Conservation (phyloP, 495 filamentous ascomycete genomes). For the Lasiosphaeris hirsuta region DNA sequence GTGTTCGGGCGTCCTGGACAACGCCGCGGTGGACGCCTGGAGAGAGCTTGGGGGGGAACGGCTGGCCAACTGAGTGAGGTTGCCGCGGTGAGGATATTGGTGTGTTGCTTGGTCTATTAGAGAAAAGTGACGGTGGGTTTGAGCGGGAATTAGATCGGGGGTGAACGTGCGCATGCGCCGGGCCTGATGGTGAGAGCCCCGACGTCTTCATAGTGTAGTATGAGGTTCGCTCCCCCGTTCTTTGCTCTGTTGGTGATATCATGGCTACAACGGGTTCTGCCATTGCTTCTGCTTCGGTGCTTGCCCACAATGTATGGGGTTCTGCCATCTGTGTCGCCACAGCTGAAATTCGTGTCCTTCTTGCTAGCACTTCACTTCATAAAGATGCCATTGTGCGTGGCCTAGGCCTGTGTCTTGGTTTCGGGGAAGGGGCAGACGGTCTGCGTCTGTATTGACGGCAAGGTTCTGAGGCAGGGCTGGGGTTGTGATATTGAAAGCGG, state of each 20-base stretch:
- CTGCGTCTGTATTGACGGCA: background rate
- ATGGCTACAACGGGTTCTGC: background rate
- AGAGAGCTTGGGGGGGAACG: conserved; percentile 38
- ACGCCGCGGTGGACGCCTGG: conserved; percentile 28
- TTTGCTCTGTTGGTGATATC: conserved; percentile 23
- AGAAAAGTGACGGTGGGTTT: conserved; percentile 37
- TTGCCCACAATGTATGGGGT: no score
- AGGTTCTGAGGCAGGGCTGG: background rate
- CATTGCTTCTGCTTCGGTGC: background rate
- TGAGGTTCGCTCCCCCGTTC: conserved; percentile 32
- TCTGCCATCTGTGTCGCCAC: no score
- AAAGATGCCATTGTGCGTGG: no score
- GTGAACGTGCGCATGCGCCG: conserved; percentile 38
- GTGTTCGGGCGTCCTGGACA: conserved; percentile 37
- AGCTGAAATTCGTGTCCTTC: no score
- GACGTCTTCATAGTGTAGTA: conserved; percentile 50
- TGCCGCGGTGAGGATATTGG: conserved; percentile 41
- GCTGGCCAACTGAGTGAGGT: conserved; percentile 45
- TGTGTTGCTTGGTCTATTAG: conserved; percentile 35
- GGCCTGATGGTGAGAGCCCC: conserved; percentile 36
- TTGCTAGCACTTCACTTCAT: no score
- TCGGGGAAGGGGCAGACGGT: background rate
- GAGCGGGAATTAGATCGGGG: conserved; percentile 26
- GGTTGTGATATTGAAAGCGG: background rate
- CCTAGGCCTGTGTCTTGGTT: no score